Percentiles rank a stretch among this genome's conserved stretches.
phyloP scores from a whole-genome alignment of 2,329 filamentous ascomycete genomes.

The Didymella pinodella region DNA sequence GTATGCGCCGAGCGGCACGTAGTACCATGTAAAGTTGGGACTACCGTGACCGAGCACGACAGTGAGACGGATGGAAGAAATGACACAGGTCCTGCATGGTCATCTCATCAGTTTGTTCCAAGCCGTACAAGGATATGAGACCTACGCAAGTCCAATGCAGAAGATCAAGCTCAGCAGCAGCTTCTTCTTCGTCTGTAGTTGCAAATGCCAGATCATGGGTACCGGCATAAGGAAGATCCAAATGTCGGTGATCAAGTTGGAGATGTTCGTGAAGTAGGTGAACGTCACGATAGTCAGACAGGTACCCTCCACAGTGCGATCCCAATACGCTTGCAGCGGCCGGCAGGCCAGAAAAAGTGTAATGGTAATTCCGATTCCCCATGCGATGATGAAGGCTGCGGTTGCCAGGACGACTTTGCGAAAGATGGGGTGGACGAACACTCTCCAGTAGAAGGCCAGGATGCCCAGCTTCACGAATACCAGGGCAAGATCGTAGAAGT shows the following conservation, averaged over 20 bases:
- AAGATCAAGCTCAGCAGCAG: slow-evolving; percentile 44
- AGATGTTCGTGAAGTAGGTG: slow-evolving; percentile 47
- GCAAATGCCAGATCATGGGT: slow-evolving; percentile 47
- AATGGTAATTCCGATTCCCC: slow-evolving; percentile 46
- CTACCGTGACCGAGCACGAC: slow-evolving; percentile 42
- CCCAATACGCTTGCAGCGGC: slow-evolving; percentile 44
- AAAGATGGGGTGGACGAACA: slow-evolving; percentile 43
- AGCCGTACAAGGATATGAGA: background rate
- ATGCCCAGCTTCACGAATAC: slow-evolving; percentile 45
- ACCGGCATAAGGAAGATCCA: slow-evolving; percentile 47
- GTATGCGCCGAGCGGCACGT: slow-evolving; percentile 47
- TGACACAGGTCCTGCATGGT: slow-evolving; percentile 39
- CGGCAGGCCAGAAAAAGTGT: slow-evolving; percentile 41
- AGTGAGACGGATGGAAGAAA: slow-evolving; percentile 43
- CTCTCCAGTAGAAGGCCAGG: slow-evolving; percentile 46
- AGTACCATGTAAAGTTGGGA: slow-evolving; percentile 47
- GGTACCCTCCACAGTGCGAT: slow-evolving; percentile 35
- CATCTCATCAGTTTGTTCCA: background rate
- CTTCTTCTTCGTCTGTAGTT: slow-evolving; percentile 46
- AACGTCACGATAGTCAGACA: slow-evolving; percentile 43
- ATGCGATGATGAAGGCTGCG: slow-evolving; percentile 39
- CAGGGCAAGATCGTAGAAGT: slow-evolving; percentile 47
- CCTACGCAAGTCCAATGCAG: slow-evolving; percentile 46
- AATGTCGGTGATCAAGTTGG: slow-evolving; percentile 44
- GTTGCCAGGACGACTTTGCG: slow-evolving; percentile 40